These are phyloP conservation scores for Colletotrichum camelliae DNA, from an alignment of 2,329 filamentous ascomycete genomes.

Conservation along the genomic window DNA sequence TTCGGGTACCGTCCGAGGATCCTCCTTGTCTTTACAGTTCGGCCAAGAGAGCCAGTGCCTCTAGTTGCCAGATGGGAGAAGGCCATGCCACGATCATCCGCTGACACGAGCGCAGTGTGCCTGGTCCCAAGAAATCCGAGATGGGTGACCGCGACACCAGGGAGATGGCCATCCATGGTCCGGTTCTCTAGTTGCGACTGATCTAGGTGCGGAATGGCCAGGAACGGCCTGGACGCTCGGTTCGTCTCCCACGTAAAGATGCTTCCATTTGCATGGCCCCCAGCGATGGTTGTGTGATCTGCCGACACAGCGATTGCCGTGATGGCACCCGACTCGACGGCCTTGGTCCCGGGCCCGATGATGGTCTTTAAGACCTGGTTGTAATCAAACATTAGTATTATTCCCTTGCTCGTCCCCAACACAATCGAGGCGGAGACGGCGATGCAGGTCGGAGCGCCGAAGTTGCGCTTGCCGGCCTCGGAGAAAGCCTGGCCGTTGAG, in stretches of 20 bases:
- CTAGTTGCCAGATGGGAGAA: constrained; percentile 96
- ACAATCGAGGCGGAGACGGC: constrained; percentile 88
- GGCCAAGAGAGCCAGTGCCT: constrained; percentile 84
- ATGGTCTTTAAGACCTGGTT: constrained; percentile 94
- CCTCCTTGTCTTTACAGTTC: constrained; percentile 86
- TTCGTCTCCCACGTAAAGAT: constrained; percentile 98
- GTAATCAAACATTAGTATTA: constrained; percentile 96
- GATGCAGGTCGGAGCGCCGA: constrained; percentile 89
- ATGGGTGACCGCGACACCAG: constrained; percentile 80
- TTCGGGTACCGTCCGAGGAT: constrained; percentile 92
- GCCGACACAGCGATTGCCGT: constrained; percentile 90
- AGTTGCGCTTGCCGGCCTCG: constrained; percentile 89
- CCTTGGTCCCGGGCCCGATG: constrained; percentile 91
- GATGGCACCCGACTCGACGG: constrained; percentile 87
- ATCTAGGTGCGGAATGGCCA: constrained; percentile 82
- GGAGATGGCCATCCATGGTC: constrained; percentile 81
- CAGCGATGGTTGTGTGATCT: constrained; percentile 90
- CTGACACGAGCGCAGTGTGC: constrained; percentile 93
- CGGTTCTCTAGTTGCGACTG: constrained; percentile 67
- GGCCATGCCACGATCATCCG: constrained; percentile 94
- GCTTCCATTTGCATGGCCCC: constrained; percentile 85
- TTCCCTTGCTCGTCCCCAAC: constrained; percentile 90
- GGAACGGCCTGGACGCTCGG: constrained; percentile 82
- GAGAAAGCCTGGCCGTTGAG: constrained; percentile 90
- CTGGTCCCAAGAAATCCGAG: constrained; percentile 94